Percentiles rank a stretch among this genome's conserved stretches.
phyloP scores from a whole-genome alignment of 164 flowering plant genomes.

The Amborella trichopoda region DNA sequence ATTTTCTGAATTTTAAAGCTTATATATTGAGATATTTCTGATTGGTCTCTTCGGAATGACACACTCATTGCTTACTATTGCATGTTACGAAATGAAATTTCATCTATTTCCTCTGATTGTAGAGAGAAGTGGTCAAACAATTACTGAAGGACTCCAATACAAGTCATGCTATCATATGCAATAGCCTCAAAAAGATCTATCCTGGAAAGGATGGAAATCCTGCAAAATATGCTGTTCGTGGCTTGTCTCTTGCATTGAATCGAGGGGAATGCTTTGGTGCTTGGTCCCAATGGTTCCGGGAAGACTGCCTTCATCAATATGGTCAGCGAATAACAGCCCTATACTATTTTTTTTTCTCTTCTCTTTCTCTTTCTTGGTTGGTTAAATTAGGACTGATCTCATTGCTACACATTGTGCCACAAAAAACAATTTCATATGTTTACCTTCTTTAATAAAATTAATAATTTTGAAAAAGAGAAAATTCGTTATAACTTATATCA shows the following conservation, averaged over 20 bases:
- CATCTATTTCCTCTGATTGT: too few species aligned
- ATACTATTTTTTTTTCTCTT: background rate
- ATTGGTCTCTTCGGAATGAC: too few species aligned
- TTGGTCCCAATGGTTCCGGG: conserved; percentile 95
- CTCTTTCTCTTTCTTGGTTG: background rate
- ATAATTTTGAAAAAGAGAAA: too few species aligned
- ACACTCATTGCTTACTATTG: too few species aligned
- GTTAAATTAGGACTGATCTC: too few species aligned
- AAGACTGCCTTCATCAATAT: conserved; percentile 77
- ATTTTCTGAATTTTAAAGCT: too few species aligned
- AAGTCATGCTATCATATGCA: conserved; percentile 44
- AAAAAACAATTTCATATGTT: too few species aligned
- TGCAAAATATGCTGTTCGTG: conserved; percentile 57
- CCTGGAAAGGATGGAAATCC: conserved; percentile 74
- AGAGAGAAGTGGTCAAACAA: conserved; percentile 64
- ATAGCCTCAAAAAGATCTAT: conserved; percentile 57
- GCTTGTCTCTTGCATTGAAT: conserved; percentile 72
- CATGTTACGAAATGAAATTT: too few species aligned
- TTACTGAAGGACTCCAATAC: conserved; percentile 30
- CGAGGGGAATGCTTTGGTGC: conserved; percentile 91
- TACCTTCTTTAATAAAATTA: too few species aligned
- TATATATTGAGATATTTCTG: too few species aligned
- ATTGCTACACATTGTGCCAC: too few species aligned
- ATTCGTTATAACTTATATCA: too few species aligned
- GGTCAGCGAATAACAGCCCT: conserved; percentile 30